Conservation (phyloP, 768 basidiomycete genomes). For the Sporobolomyces pararoseus region DNA sequence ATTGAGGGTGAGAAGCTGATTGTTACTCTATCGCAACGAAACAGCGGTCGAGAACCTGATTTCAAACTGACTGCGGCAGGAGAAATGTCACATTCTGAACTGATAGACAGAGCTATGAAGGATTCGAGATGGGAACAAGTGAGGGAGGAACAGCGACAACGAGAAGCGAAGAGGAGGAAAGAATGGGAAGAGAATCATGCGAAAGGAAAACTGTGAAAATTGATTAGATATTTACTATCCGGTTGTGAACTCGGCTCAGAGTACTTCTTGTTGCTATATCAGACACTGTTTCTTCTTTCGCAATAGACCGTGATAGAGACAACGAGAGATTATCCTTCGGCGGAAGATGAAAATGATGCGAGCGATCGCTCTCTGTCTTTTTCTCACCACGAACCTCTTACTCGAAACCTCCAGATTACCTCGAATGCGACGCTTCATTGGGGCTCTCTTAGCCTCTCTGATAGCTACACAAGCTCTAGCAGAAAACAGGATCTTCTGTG, state of each 20-base stretch:
- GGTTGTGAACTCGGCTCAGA: no score
- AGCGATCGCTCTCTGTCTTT: neutral
- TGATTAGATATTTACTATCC: no score
- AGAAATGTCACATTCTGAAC: slow-evolving; percentile 20
- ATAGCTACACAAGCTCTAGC: neutral
- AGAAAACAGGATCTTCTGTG: slow-evolving; percentile 13
- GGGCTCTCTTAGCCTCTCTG: neutral
- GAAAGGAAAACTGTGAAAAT: neutral
- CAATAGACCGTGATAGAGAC: neutral
- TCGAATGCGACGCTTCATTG: slow-evolving; percentile 6
- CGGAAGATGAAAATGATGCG: neutral
- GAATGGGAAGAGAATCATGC: neutral
- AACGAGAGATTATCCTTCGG: neutral
- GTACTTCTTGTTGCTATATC: no score
- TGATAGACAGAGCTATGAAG: slow-evolving; percentile 23
- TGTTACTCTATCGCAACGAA: no score
- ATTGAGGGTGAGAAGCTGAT: neutral
- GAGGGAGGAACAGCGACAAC: neutral
- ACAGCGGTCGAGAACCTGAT: slow-evolving; percentile 29
- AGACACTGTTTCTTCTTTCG: no score
- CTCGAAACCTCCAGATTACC: neutral
- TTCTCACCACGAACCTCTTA: neutral
- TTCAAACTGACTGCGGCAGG: slow-evolving; percentile 24
- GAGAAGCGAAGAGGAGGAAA: neutral
- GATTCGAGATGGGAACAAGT: slow-evolving; percentile 15